These are phyloP conservation scores for Lentinula boryana DNA, from an alignment of 768 basidiomycete genomes.

Conservation along the genomic window DNA sequence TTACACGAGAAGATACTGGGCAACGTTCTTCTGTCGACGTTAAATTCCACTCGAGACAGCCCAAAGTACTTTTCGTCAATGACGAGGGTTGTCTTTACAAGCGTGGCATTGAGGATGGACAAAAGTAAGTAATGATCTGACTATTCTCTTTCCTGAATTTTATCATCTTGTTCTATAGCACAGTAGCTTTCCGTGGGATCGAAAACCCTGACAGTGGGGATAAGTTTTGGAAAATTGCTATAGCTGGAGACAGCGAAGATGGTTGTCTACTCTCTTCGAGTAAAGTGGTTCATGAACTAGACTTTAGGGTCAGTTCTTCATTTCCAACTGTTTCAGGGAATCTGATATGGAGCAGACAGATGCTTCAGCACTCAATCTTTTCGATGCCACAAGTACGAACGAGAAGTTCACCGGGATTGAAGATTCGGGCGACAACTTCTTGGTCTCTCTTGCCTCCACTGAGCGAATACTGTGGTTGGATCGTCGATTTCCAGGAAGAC, in stretches of 20 bases:
- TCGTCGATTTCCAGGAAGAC: constrained; percentile 45
- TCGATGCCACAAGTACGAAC: constrained; percentile 20
- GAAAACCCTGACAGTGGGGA: constrained; percentile 16
- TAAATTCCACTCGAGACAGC: constrained; percentile 25
- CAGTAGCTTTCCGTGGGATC: constrained; percentile 8
- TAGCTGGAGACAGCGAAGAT: constrained; percentile 21
- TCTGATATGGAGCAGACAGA: constrained; percentile 21
- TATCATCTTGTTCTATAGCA: constrained; percentile 14
- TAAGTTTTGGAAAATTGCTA: constrained; percentile 49
- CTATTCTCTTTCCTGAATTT: background rate
- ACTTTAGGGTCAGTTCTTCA: constrained; percentile 46
- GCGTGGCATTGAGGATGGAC: constrained; percentile 30
- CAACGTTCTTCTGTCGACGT: constrained; percentile 42
- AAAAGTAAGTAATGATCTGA: constrained; percentile 31
- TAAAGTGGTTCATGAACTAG: constrained; percentile 37
- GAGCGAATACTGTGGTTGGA: constrained; percentile 68
- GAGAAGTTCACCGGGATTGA: constrained; percentile 53
- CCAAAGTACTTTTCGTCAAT: constrained; percentile 38
- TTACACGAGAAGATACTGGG: constrained; percentile 35
- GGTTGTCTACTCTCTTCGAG: constrained; percentile 43
- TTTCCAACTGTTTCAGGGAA: background rate
- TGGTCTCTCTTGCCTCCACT: constrained; percentile 55
- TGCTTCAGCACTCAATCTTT: constrained; percentile 22
- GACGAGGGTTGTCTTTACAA: constrained; percentile 47
- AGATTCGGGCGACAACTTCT: constrained; percentile 29